Base-by-base conservation (phyloP, 257 asterid genomes). In the Striga asiatica region DNA sequence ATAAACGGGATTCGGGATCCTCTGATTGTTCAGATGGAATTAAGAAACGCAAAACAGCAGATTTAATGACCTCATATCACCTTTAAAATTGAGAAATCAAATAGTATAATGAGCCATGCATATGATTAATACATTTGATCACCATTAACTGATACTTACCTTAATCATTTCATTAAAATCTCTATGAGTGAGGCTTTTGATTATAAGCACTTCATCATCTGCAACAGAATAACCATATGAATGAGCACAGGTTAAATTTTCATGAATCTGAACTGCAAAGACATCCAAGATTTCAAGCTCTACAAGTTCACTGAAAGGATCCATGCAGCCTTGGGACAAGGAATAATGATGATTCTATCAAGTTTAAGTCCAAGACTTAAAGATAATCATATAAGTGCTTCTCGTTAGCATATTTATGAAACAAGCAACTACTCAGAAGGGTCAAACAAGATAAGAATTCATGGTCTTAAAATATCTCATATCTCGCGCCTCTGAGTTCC, bases 161-260 rank as follows among this genome's bases (percentile, higher is more conserved):
- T 89, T 80, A 64, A 89, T 89, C 95, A 89, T 80, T 52, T 71
- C 67, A 32, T 81, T 89, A 84, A 89, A 79, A 75, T 84, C 93
- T 77, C 78, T 83, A 60, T 89, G 98, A 20, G 92, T 89, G 65
- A 86, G 55, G 76, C 98, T 89, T 78, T 86, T 89, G 74, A 89
- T 83, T 42, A 89, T 80, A 62, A 89, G 83, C 74, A 89, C 98
- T 68, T 89, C 98, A 54, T 79, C 82, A 66, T 67, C 98, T 86
- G 92, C 80, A 73, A 63, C 57, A 62, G 51, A 50, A 64, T 22
- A 51, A 37, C 22, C 19, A 52, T 6, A 6, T 34, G 21, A 53
- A 19, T 58, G 50, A 58, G 67, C n/a, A 48, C 14, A 16, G 43
- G 17, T 17, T 19, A 46, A 3, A 19, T n/a, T 12, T 39, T 14